A percentile compares a stretch with the other conserved stretches of the same genome.
phyloP scores from a whole-genome alignment of 1,284 basidiomycete genomes.

The Papiliotrema laurentii region DNA sequence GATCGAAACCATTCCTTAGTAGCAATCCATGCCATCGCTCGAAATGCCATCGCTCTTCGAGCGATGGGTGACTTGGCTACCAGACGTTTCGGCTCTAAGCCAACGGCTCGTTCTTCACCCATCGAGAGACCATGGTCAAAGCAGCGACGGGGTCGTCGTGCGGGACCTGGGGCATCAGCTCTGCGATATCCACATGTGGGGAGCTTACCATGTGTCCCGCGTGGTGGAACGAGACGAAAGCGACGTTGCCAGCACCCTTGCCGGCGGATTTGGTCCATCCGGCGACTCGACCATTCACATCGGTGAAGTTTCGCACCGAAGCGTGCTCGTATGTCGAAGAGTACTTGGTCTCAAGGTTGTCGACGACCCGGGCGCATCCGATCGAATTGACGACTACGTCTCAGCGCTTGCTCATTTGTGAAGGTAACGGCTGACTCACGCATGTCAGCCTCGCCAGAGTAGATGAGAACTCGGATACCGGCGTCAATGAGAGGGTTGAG shows the following conservation, averaged over 20 bases:
- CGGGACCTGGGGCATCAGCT: constrained; percentile 53
- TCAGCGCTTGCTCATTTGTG: not conserved
- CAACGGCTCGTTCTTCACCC: constrained; percentile 54
- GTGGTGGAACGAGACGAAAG: constrained; percentile 65
- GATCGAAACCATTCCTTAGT: too few species aligned
- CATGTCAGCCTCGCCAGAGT: constrained; percentile 80
- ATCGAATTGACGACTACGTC: constrained; percentile 33
- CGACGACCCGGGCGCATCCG: constrained; percentile 39
- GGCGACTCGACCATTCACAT: constrained; percentile 39
- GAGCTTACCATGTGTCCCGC: constrained; percentile 66
- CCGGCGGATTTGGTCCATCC: constrained; percentile 55
- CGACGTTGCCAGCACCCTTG: constrained; percentile 65
- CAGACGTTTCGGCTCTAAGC: too few species aligned
- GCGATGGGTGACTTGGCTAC: too few species aligned
- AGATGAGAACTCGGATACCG: constrained; percentile 71
- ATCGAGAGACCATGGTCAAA: constrained; percentile 55
- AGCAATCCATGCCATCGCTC: too few species aligned
- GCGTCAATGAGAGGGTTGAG: constrained; percentile 70
- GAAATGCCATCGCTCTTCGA: too few species aligned
- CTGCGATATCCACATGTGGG: not conserved
- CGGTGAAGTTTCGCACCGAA: constrained; percentile 55
- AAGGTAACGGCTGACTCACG: constrained; percentile 33
- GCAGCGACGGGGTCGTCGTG: constrained; percentile 76
- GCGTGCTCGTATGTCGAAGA: constrained; percentile 58
- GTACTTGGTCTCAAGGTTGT: constrained; percentile 54